phyloP scores from a whole-genome alignment of 2,329 filamentous ascomycete species.

The Colletotrichum coccodes region DNA sequence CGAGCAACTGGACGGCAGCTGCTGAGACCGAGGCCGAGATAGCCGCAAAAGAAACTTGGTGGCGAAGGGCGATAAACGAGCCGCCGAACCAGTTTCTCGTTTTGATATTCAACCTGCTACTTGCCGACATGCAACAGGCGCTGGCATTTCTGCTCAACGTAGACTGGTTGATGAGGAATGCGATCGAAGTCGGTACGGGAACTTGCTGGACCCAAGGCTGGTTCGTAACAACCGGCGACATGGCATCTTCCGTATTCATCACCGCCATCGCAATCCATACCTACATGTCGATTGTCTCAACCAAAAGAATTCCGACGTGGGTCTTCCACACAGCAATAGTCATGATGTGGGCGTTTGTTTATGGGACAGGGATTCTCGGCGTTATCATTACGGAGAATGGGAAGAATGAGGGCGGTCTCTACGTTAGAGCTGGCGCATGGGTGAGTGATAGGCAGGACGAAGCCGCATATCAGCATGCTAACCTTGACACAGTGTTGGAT shows the following conservation, averaged over 20 bases:
- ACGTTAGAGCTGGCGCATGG: constrained; percentile 74
- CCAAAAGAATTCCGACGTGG: constrained; percentile 60
- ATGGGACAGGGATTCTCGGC: constrained; percentile 65
- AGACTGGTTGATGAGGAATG: constrained; percentile 64
- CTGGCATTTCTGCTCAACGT: constrained; percentile 72
- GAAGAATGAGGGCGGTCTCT: constrained; percentile 56
- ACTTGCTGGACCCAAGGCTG: constrained; percentile 75
- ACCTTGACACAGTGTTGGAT: constrained; percentile 67
- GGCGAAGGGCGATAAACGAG: constrained; percentile 41
- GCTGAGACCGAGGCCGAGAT: constrained; percentile 24
- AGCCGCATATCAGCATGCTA: constrained; percentile 3
- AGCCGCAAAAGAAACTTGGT: constrained; percentile 22
- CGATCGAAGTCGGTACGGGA: constrained; percentile 61
- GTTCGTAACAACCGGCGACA: constrained; percentile 73
- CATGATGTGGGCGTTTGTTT: constrained; percentile 67
- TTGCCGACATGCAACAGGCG: constrained; percentile 75
- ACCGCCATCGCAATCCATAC: constrained; percentile 74
- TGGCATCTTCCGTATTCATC: constrained; percentile 75
- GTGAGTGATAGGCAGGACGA: too few relatives aligned
- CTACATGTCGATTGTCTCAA: constrained; percentile 69
- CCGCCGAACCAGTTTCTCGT: constrained; percentile 74
- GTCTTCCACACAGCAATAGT: constrained; percentile 60
- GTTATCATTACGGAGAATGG: constrained; percentile 55
- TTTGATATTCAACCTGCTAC: constrained; percentile 74
- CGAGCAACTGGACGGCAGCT: constrained; percentile 37